phyloP scores from a whole-genome alignment of 805 yeast genomes.

The Vanderwaltozyma verrucispora region DNA sequence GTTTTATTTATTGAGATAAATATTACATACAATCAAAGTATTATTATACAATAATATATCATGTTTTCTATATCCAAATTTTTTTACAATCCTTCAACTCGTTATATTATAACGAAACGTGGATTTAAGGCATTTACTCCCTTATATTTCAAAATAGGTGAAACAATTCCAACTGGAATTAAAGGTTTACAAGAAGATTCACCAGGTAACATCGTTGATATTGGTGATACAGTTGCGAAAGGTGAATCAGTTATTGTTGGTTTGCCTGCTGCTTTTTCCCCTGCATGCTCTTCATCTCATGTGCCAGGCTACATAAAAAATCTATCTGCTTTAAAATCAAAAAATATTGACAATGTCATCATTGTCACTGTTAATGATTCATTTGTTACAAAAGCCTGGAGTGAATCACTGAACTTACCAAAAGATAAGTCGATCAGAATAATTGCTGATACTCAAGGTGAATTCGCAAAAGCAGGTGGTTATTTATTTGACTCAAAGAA shows the following conservation, averaged over 20 bases:
- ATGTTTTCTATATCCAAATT: too few species aligned
- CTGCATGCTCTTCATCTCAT: slow-evolving; percentile 62
- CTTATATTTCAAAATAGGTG: slow-evolving; percentile 41
- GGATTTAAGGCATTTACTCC: background rate
- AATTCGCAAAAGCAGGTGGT: slow-evolving; percentile 55
- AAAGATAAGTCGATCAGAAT: slow-evolving; percentile 35
- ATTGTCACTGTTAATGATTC: slow-evolving; percentile 80
- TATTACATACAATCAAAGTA: too few species aligned
- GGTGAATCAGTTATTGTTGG: slow-evolving; percentile 50
- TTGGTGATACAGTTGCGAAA: slow-evolving; percentile 36
- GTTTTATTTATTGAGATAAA: too few species aligned
- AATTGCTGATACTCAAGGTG: slow-evolving; percentile 74
- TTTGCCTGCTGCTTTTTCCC: slow-evolving; percentile 81
- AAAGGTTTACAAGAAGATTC: slow-evolving; percentile 46
- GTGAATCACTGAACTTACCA: slow-evolving; percentile 33
- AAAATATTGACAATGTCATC: slow-evolving; percentile 54
- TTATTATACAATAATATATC: too few species aligned
- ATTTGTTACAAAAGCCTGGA: slow-evolving; percentile 80
- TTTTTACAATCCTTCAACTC: background rate
- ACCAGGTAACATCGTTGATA: slow-evolving; percentile 52
- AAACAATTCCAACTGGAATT: slow-evolving; percentile 44
- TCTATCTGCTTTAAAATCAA: slow-evolving; percentile 41
- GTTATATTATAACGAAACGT: background rate
- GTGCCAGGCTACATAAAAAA: slow-evolving; percentile 56
- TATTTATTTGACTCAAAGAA: slow-evolving; percentile 64